phyloP scores from a whole-genome alignment of 345 rosid genomes.

The Gossypium stocksii region DNA sequence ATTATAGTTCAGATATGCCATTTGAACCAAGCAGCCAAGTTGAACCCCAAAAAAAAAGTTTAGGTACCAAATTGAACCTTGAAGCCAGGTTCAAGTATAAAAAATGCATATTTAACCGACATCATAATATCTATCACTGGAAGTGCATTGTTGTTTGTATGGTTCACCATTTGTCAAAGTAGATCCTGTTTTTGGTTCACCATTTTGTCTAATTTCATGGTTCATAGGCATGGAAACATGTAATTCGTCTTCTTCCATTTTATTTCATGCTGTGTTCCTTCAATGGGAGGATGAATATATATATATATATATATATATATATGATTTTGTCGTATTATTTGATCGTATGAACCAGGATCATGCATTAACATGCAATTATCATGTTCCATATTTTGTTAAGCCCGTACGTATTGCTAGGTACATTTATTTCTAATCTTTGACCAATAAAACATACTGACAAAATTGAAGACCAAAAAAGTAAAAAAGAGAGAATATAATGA shows the following conservation, averaged over 20 bases:
- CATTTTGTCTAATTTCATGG: background rate
- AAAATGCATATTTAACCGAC: no score
- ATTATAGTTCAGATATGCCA: no score
- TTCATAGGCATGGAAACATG: background rate
- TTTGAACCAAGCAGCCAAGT: no score
- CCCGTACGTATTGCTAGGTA: slow-evolving; percentile 2
- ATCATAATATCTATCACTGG: background rate
- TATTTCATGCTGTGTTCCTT: background rate
- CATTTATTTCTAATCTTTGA: slow-evolving; percentile 1
- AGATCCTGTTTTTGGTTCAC: background rate
- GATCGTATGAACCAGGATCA: background rate
- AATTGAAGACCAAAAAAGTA: background rate
- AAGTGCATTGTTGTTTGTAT: background rate
- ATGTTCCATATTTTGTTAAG: background rate
- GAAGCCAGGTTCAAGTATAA: no score
- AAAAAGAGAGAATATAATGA: background rate
- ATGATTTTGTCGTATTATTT: background rate
- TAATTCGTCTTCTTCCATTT: background rate
- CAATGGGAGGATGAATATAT: background rate
- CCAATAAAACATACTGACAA: background rate
- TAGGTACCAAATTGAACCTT: no score
- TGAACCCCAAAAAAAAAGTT: no score
- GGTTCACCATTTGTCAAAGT: background rate
- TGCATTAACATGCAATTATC: background rate
- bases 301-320: no score